phyloP scores from a whole-genome alignment of 345 rosid species.

The Gossypium bickii region DNA sequence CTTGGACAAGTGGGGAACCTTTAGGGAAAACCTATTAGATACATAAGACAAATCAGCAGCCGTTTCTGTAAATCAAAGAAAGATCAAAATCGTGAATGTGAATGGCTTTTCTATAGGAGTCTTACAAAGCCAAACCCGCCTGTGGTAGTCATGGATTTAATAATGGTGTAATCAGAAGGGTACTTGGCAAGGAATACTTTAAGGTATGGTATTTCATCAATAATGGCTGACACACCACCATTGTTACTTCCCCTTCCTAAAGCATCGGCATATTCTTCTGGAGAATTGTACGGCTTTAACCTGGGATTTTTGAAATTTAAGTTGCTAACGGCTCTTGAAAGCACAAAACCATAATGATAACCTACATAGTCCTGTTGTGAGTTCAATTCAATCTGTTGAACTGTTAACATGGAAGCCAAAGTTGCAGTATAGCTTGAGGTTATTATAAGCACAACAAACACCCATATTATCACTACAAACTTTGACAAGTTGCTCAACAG shows the following conservation, averaged over 20 bases:
- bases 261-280: background rate
- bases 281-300: background rate
- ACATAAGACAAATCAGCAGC: background rate
- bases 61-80: background rate
- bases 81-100: background rate
- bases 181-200: slow-evolving; percentile 9
- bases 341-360: background rate
- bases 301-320: background rate
- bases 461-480: slow-evolving; percentile 40
- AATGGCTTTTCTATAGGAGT: background rate
- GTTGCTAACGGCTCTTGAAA: background rate
- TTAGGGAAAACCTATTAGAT: slow-evolving; percentile 9
- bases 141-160: background rate
- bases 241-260: slow-evolving; percentile 2
- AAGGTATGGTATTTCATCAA: slow-evolving; percentile 17
- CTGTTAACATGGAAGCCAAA: slow-evolving; percentile 36
- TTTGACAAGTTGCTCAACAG: slow-evolving; percentile 35
- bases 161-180: slow-evolving; percentile 1
- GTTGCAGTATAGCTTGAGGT: slow-evolving; percentile 42
- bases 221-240: background rate
- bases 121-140: slow-evolving; percentile 18
- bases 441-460: slow-evolving; percentile 36
- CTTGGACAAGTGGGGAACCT: slow-evolving; percentile 11
- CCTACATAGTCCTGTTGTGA: background rate
- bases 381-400: slow-evolving; percentile 21